Conservation (phyloP, 1,284 basidiomycete species). For the Peniophora sp. region DNA sequence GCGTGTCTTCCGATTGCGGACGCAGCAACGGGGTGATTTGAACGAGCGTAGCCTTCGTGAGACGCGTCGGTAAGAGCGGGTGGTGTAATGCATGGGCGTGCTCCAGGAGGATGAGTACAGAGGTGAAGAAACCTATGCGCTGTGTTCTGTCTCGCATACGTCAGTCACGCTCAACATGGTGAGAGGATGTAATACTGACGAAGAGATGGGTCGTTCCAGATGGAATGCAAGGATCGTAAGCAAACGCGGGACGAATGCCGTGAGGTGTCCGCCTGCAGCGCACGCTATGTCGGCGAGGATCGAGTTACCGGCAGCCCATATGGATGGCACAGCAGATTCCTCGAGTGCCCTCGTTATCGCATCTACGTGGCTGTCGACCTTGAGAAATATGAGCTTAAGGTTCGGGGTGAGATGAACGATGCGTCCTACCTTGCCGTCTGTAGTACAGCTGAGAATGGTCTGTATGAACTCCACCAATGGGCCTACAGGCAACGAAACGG, state of each 20-base stretch:
- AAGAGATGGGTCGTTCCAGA: conserved; percentile 44
- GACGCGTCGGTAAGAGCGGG: conserved; percentile 39
- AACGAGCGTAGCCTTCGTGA: conserved; percentile 48
- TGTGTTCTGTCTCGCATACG: conserved; percentile 28
- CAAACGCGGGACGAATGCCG: conserved; percentile 42
- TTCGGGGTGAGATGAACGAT: conserved; percentile 14
- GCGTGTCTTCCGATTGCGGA: conserved; percentile 25
- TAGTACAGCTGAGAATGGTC: conserved; percentile 47
- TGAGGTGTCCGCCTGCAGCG: conserved; percentile 45
- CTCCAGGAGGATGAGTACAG: conserved; percentile 34
- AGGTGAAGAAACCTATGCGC: conserved; percentile 35
- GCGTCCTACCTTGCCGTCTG: conserved; percentile 36
- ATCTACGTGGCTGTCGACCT: conserved; percentile 46
- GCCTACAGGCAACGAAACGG: conserved; percentile 71
- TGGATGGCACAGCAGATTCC: conserved; percentile 38
- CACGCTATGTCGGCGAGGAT: conserved; percentile 40
- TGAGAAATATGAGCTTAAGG: background rate
- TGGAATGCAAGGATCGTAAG: conserved; percentile 45
- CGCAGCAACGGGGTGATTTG: conserved; percentile 42
- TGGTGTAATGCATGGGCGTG: conserved; percentile 42
- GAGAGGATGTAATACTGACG: conserved; percentile 36
- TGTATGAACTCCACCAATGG: conserved; percentile 41
- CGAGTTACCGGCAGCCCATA: conserved; percentile 46
- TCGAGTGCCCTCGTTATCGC: conserved; percentile 44
- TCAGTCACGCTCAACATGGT: background rate